Evolutionary conservation across 2,329 filamentous ascomycete genomes (phyloP).

Genomic region (Cladophialophora exuberans): DNA sequence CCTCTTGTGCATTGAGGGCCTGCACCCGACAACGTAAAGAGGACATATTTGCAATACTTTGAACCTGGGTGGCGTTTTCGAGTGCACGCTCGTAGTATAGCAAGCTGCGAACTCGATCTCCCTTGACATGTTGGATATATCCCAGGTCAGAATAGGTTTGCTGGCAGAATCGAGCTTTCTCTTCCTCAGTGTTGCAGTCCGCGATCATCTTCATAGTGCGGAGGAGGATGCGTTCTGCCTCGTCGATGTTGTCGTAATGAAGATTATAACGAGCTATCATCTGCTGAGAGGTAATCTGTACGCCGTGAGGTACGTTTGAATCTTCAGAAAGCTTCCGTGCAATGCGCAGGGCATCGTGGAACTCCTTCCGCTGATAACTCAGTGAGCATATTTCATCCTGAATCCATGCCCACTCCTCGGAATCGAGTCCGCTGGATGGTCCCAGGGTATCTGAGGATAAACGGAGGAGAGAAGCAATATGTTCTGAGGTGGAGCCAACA

Average conservation of each 20-base stretch:
- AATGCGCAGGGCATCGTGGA: slow-evolving; percentile 13
- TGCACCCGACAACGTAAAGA: slow-evolving; percentile 10
- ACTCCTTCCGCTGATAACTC: slow-evolving; percentile 6
- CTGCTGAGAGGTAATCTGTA: slow-evolving; percentile 10
- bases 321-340: neutral
- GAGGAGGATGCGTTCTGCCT: slow-evolving; percentile 9
- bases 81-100: slow-evolving; percentile 5
- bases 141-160: slow-evolving; percentile 15
- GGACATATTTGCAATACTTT: slow-evolving; percentile 2
- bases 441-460: slow-evolving; percentile 11
- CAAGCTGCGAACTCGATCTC: slow-evolving; percentile 1
- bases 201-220: neutral
- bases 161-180: slow-evolving; percentile 3
- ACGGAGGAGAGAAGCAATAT: slow-evolving; percentile 8
- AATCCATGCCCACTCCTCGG: slow-evolving; percentile 15
- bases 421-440: slow-evolving; percentile 6
- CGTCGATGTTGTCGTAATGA: slow-evolving; percentile 6
- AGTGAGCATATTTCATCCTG: slow-evolving; percentile 20
- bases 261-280: slow-evolving; percentile 13
- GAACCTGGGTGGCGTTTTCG: slow-evolving; percentile 10
- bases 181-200: neutral
- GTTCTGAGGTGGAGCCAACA: neutral
- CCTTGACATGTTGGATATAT: neutral
- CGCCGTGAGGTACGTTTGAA: slow-evolving; percentile 1
- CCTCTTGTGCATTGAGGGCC: neutral